Base-by-base conservation (phyloP, 2,329 filamentous ascomycete genomes). In the Ophiocordyceps polyrhachis-furcata region DNA sequence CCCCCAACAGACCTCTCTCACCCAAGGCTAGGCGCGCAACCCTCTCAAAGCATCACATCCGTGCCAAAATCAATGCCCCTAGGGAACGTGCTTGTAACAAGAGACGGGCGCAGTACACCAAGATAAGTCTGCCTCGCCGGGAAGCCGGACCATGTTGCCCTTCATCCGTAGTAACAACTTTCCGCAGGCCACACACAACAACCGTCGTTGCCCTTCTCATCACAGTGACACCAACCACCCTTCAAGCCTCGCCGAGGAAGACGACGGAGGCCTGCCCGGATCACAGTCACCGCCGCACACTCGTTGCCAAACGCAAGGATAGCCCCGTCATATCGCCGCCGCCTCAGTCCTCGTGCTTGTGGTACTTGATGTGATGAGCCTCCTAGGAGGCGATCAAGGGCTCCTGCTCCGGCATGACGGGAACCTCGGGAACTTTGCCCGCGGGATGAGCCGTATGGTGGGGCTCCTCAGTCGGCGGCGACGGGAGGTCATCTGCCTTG, bases 401-500 rank as follows among this genome's bases (percentile, higher is more conserved):
- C 49, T 59, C 49, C 49, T 57, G 49, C 42, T 52, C 51, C 15
- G 55, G 47, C 32, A 55, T 49, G 44, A 55, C 51, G 28, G 56
- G 53, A 31, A 55, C 50, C 29, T 52, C 54, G 29, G 58, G 53
- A 19, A 55, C 50, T 23, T 51, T 46, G 20, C 49, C 52, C 44
- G 48, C 53, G 43, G 55, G 51, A 19, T 20, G 25, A 19, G 12
- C 17, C 12, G 28, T 43, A 45, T 52, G 52, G 43, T 53, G 47
- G 43, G 62, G 61, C 46, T 65, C 61, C 48, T 62, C 57, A 14
- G 57, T 62, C 15, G 63, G 62, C 47, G 61, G 52, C 25, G 51
- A 50, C 31, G 63, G 63, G 50, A 65, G 63, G 44, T 61, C 53
- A 45, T 58, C 53, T 20, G 49, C 49, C 61, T 53, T 56, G 42